Evolutionary conservation across 208 protist genomes (phyloP), one percentile per base, ranked within the genome.

Genomic region (Kentomonas sorsogonicus): DNA sequence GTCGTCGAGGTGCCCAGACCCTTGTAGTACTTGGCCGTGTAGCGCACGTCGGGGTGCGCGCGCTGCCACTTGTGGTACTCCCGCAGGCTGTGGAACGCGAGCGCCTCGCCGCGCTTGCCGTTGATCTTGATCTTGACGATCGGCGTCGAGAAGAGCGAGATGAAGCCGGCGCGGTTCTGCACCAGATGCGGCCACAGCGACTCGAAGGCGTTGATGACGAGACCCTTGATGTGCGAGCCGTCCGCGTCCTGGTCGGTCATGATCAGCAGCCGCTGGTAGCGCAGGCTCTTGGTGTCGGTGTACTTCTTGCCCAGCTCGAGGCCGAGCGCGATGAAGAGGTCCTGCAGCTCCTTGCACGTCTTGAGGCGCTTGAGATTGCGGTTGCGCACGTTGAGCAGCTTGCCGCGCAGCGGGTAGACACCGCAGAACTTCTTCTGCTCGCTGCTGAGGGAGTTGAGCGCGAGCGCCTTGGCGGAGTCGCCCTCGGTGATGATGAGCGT

Each of bases 211-310:
- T 99, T 99, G 74, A 99, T 98, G 29, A 99, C 72, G 16, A 99
- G 85, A 48, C 99, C 99, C 69, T 99, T 99, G 74, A 99, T 99
- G 83, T 99, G 99, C 47, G 98, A 99, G n/a, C 99, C 99, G 85
- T 99, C 99, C 33, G 97, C 89, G 89, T 99, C 99, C 83, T 97
- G 93, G 93, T 99, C 99, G 1, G 98, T 96, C 99, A 99, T 99
- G 31, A 99, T 89, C 83, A 99, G 99, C 41, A 99, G 52, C 31
- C 91, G 85, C 41, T 99, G 99, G 73, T 99, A 99, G 26, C 99
- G 89, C 39, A 99, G 69, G 51, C 80, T 77, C 31, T 75, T 74
- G 11, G 77, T 60, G 43, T 79, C 72, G 40, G 69, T 80, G 75
- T 94, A 90, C 16, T 63, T 61, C 66, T 84, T 84, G 41, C 89